phyloP scores from a whole-genome alignment of 1,139 yeast species.

The Meyerozyma smithsonii region DNA sequence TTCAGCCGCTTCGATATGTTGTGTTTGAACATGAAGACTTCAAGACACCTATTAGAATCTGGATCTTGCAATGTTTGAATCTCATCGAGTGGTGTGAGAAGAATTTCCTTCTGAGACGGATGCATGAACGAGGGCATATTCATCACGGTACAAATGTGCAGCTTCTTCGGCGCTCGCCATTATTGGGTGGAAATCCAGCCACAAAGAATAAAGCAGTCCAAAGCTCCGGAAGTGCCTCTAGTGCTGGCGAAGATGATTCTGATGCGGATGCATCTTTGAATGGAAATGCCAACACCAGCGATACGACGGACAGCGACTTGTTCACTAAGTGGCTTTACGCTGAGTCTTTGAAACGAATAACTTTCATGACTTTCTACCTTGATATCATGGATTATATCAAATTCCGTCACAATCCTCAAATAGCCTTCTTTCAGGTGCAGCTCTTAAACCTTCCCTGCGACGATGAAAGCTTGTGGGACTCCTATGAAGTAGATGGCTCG shows the following conservation, averaged over 20 bases:
- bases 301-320: conserved; percentile 24
- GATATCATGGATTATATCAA: conserved; percentile 78
- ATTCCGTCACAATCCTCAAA: conserved; percentile 68
- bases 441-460: conserved; percentile 69
- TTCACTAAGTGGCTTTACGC: conserved; percentile 65
- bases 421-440: conserved; percentile 71
- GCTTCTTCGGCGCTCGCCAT: conserved; percentile 64
- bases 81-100: conserved; percentile 67
- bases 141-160: conserved; percentile 79
- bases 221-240: conserved; percentile 20
- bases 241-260: conserved; percentile 30
- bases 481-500: conserved; percentile 33
- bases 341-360: conserved; percentile 73
- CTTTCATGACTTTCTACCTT: conserved; percentile 73
- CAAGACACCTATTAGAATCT: conserved; percentile 53
- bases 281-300: conserved; percentile 6
- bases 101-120: conserved; percentile 48
- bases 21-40: conserved; percentile 58
- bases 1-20: conserved; percentile 14
- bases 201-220: conserved; percentile 15
- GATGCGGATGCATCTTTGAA: conserved; percentile 19
- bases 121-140: conserved; percentile 72
- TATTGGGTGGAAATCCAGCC: conserved; percentile 66
- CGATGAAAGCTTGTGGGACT: conserved; percentile 69
- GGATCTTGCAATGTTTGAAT: conserved; percentile 64